Base-by-base conservation (phyloP, 148 eudicot genomes). In the Camellia lanceoleosa region DNA sequence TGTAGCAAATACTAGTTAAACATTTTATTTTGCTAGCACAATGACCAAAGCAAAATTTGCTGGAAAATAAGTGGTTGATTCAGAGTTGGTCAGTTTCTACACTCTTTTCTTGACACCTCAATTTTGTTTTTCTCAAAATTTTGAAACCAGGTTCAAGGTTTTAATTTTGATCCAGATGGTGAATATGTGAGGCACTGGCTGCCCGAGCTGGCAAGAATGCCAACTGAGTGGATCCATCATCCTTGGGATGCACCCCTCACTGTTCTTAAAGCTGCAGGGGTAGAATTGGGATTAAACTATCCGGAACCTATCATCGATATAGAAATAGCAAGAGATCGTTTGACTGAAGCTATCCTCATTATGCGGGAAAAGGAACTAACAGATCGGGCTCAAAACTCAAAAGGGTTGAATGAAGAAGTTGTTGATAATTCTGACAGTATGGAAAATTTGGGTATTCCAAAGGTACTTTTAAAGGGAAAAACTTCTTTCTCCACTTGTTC, bases 221-320 rank as follows among this genome's bases (percentile, higher is more conserved):
- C 99, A 71, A 79, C 94, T 0, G 99, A 92, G 52, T 96, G 98
- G 98, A 96, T 96, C 84, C 99, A 96, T 85, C 97, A 96, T 84
- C 99, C 99, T 14, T 96, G 97, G 97, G 88, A 96, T 77, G 97
- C 98, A 12, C 97, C 99, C 71, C 51, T 52, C 49, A 58, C 86
- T 16, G 92, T 93, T 67, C 97, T 96, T 10, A 88, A 75, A 89
- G 83, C 95, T 42, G 92, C 99, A 44, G 99, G 99, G 72, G 92
- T 96, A 14, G 99, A 96, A 59, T 73, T 96, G 44, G 99, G 99
- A 68, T 55, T 75, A 41, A 96, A 96, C 86, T 96, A 96, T 67
- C 98, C 99, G 20, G 88, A 88, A 49, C 99, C 99, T 16, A 81
- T 96, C 68, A 80, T 96, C 18, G 97, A 96, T 58, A 81, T 89